Evolutionary conservation across 2,329 filamentous ascomycete genomes (phyloP), one percentile per base, ranked within the genome.

Genomic region (Sporothrix dimorphospora): DNA sequence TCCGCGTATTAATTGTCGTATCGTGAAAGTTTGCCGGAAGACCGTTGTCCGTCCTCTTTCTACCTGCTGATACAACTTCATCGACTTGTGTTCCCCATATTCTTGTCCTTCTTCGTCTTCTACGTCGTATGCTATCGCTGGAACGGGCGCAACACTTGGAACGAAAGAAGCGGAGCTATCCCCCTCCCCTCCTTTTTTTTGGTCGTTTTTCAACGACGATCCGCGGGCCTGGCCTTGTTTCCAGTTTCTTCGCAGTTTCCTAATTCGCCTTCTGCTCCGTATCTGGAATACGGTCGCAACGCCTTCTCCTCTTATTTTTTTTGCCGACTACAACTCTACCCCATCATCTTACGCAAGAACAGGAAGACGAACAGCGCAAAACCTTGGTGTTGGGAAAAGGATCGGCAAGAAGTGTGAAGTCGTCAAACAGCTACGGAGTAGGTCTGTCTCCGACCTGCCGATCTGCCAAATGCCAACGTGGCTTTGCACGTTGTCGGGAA

Each of bases 151-250:
- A 63, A 21, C 19, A 16, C 21, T 16, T 27, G n/a, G 47, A 21
- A 40, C 21, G 38, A 19, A 65, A 24, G 34, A 65, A 67, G 30
- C 30, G 47, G 47, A 27, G 24, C 63, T 40, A 8, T 47, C 30
- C 11, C 61, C 42, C 14, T 55, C 45, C n/a, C 27, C 45, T 30
- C 19, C 9, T 6, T 38, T 67, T 53, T 27, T 51, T n/a, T n/a
- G n/a, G 19, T 51, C 45, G 27, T 34, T 14, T 67, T 66, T 27
- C 38, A 65, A 34, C 63, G 42, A 66, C 42, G 45, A 67, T 67
- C 65, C 27, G 24, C 65, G 65, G 68, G 53, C 53, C 68, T 47
- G 51, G 38, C 38, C 38, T 45, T 57, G 49, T 57, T 69, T 57
- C 21, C 34, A 4, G 19, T 55, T 42, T 42, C 59, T 21, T 65